Evolutionary conservation across 2,329 filamentous ascomycete species (phyloP), one percentile per base, ranked within the genome.

Genomic region (Aquanectria penicillioides): DNA sequence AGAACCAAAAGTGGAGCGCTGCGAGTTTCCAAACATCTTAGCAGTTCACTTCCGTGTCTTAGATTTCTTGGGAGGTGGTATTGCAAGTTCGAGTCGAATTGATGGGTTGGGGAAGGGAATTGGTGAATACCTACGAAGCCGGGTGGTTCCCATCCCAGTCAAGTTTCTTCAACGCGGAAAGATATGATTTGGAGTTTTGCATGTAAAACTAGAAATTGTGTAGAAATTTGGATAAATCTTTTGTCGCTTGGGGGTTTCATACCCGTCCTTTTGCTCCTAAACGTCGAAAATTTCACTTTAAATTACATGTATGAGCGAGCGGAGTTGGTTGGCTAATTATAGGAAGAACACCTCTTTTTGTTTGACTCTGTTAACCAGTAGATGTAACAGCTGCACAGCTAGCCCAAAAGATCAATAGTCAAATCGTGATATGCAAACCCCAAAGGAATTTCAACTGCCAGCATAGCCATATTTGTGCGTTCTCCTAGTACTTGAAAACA

Each of bases 11-110:
- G 66, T 83, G 33, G 80, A 82, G 43, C 73, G 80, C 1, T 80
- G 81, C 25, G 81, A 83, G 68, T 69, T 83, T 20, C 75, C 79
- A 3, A 68, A 70, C 7, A 58, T 75, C 12, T 68, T 69, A 2
- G 69, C 68, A 1, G 69, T 72, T 5, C 69, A 72, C 36, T 72
- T 72, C 33, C 33, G 46, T 2, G 33, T 49, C 15, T 8, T 49
- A 12, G 46, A 49, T 25, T 37, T 37, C 37, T n/a, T 49, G 23
- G 33, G 33, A 37, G 46, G 46, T 4, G 46, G 46, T 8, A 49
- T 49, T 5, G 46, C 46, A 10, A 37, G 31, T 10, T 49, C 46
- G 5, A 37, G 33, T 22, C 25, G 46, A 12, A 49, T 49, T 22
- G 46, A 49, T 26, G 46, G 46, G 22, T 11, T 49, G 7, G 46